Evolutionary conservation across 1,284 basidiomycete species (phyloP).

Genomic region (Kalmanozyma brasiliensis): DNA sequence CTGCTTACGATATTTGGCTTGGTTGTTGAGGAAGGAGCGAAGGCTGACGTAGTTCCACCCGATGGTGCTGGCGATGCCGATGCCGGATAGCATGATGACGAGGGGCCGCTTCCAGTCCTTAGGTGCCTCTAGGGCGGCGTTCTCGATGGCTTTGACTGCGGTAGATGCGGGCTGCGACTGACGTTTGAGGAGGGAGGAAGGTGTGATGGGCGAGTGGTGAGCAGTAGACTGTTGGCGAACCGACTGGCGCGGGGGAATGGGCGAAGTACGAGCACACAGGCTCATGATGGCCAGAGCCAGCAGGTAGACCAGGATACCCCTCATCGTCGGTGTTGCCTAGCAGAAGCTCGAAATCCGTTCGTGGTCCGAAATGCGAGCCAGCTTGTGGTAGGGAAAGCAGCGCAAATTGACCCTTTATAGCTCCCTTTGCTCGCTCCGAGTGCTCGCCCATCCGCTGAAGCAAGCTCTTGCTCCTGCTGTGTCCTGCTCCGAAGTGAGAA

Average conservation of each 20-base stretch:
- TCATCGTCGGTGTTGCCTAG: slow-evolving; percentile 16
- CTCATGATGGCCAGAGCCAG: slow-evolving; percentile 8
- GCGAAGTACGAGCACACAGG: slow-evolving; percentile 18
- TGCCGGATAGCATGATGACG: slow-evolving; percentile 8
- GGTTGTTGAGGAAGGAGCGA: slow-evolving; percentile 24
- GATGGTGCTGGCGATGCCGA: slow-evolving; percentile 14
- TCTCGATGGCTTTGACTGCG: background rate
- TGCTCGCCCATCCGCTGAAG: too few species aligned
- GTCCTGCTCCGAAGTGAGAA: too few species aligned
- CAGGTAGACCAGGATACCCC: slow-evolving; percentile 6
- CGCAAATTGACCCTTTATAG: too few species aligned
- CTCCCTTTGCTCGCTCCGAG: too few species aligned
- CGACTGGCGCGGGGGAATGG: slow-evolving; percentile 1
- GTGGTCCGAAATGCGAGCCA: too few species aligned
- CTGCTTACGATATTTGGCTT: background rate
- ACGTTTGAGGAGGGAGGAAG: background rate
- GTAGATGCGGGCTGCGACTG: background rate
- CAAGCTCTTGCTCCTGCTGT: too few species aligned
- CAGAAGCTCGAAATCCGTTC: too few species aligned
- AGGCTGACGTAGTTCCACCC: slow-evolving; percentile 34
- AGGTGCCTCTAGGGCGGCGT: background rate
- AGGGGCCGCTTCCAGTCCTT: slow-evolving; percentile 34
- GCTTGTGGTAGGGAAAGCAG: too few species aligned
- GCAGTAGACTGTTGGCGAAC: background rate
- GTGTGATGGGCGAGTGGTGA: background rate